Conservation (phyloP, 2,329 filamentous ascomycete species). For the Peltaster fructicola region DNA sequence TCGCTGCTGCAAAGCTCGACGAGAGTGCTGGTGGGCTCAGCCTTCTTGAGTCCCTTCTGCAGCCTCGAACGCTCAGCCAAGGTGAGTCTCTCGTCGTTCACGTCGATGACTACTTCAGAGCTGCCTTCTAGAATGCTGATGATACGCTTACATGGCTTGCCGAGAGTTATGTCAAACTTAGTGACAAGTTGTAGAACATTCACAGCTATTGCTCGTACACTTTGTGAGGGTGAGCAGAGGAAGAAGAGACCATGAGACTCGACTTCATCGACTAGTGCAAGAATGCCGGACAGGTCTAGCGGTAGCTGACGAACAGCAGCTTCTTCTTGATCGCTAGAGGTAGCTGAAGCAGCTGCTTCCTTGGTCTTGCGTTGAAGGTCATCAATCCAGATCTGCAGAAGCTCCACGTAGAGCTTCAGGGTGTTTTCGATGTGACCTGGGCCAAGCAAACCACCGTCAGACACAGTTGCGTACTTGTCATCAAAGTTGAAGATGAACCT, state of each 20-base stretch:
- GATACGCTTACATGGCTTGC: constrained; percentile 57
- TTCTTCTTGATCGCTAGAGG: constrained; percentile 38
- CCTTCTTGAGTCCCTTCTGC: constrained; percentile 74
- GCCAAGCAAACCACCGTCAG: constrained; percentile 89
- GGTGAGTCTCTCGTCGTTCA: constrained; percentile 80
- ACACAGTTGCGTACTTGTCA: constrained; percentile 92
- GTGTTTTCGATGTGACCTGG: constrained; percentile 91
- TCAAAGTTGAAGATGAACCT: constrained; percentile 98
- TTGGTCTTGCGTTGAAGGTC: constrained; percentile 78
- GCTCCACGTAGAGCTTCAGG: constrained; percentile 75
- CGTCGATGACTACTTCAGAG: constrained; percentile 72
- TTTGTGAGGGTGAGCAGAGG: constrained; percentile 81
- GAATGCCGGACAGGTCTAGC: constrained; percentile 71
- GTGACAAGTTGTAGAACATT: constrained; percentile 81
- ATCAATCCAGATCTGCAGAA: constrained; percentile 93
- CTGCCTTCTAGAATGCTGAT: constrained; percentile 88
- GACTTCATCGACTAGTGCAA: constrained; percentile 88
- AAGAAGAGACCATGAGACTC: constrained; percentile 96
- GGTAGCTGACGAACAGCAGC: constrained; percentile 9
- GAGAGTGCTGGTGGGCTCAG: constrained; percentile 66
- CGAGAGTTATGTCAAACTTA: constrained; percentile 80
- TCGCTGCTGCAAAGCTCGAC: constrained; percentile 94
- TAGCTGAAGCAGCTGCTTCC: constrained; percentile 46
- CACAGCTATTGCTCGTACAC: constrained; percentile 78
- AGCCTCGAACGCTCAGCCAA: constrained; percentile 84